phyloP scores from a whole-genome alignment of 2,329 filamentous ascomycete species.

The Westerdykella ornata region DNA sequence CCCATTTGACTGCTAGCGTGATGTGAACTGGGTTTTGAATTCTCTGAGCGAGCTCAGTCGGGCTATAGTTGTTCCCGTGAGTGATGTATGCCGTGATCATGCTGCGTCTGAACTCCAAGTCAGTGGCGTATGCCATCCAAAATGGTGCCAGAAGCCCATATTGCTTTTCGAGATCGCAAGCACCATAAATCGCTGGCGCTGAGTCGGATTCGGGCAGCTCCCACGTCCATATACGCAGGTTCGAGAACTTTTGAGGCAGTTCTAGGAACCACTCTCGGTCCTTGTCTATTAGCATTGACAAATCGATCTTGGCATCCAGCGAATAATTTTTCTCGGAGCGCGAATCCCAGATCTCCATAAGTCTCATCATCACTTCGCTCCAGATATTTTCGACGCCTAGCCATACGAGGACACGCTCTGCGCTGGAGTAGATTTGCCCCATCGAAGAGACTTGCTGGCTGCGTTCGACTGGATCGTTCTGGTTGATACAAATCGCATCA shows the following conservation, averaged over 20 bases:
- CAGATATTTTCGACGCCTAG: slow-evolving; percentile 12
- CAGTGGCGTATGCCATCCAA: too few species aligned
- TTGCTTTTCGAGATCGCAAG: too few species aligned
- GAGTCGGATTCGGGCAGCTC: background rate
- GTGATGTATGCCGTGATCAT: too few species aligned
- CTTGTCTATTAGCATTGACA: too few species aligned
- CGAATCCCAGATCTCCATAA: background rate
- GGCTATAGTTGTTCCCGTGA: too few species aligned
- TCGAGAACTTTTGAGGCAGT: background rate
- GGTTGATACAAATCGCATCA: slow-evolving; percentile 15
- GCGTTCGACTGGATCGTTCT: slow-evolving; percentile 9
- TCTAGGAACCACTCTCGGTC: background rate
- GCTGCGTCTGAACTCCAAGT: too few species aligned
- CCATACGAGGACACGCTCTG: slow-evolving; percentile 21
- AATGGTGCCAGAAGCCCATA: too few species aligned
- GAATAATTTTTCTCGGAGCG: background rate
- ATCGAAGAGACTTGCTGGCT: slow-evolving; percentile 13
- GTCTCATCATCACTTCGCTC: too few species aligned
- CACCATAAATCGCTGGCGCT: too few species aligned
- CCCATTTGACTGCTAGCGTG: too few species aligned
- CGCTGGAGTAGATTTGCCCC: slow-evolving; percentile 21
- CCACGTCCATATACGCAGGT: background rate
- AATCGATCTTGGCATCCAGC: background rate
- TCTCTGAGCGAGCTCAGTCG: too few species aligned
- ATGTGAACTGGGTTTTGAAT: too few species aligned